Evolutionary conservation across 163 green algal species (phyloP), one percentile per base, ranked within the genome.

Genomic region (Picocystis sp.): DNA sequence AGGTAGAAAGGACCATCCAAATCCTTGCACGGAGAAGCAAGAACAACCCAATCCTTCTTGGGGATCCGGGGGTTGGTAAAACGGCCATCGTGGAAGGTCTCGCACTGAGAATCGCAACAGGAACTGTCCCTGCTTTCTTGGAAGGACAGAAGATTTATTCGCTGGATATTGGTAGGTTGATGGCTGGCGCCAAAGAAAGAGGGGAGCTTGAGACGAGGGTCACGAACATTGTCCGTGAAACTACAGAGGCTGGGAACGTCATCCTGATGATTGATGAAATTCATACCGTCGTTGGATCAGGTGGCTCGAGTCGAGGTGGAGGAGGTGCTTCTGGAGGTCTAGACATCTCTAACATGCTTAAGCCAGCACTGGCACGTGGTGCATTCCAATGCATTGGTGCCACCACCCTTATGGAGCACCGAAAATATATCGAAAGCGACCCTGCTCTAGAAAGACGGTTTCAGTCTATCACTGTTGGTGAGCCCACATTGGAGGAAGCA

Each of bases 201-300:
- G 87, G 87, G 21, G 87, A 96, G 74, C 70, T 96, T 50, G 87
- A 96, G 72, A 72, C 60, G 22, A 78, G 87, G 12, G 73, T 94
- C 14, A 92, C 79, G 35, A 75, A 73, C 43, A 63, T 96, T 11
- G 63, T 96, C 5, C 56, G 61, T 24, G 87, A 93, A 67, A 52
- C 71, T 22, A 64, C 67, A 22, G 69, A 74, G 11, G 60, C 52
- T 23, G 73, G 73, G 9, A 67, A 92, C 56, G 76, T 94, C 41
- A 84, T 96, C 44, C 72, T 96, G 50, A 82, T 94, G 69, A 89
- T 95, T 49, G 86, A 95, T 50, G 86, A 95, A 71, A 66, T 94
- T 19, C 87, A 96, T 76, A 92, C 76, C 21, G 63, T 94, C 35
- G 82, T 95, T 25, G 84, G 87, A 14, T 75, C 81, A 11, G 87